These are phyloP conservation scores for Vigna hirtella DNA, from an alignment of 306 rosid species.

Conservation along the genomic window DNA sequence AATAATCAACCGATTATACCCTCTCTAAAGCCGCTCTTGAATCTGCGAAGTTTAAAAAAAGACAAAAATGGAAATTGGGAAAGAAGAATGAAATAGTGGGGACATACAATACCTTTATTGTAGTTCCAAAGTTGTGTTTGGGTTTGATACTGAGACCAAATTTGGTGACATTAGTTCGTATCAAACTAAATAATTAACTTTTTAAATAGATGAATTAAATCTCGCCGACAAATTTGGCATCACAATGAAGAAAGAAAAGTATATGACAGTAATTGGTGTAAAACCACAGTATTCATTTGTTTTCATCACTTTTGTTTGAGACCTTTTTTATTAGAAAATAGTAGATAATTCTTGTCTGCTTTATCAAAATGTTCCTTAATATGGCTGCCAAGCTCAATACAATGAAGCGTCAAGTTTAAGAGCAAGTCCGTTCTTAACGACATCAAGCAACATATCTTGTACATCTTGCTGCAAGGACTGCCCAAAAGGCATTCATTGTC, in stretches of 20 bases:
- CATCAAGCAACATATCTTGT: slow-evolving; percentile 43
- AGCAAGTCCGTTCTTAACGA: slow-evolving; percentile 42
- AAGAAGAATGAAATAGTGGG: not conserved
- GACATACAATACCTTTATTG: not conserved
- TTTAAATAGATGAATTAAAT: not conserved
- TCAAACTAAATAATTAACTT: not conserved
- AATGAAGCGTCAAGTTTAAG: slow-evolving; percentile 40
- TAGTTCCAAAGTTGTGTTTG: slow-evolving; percentile 9
- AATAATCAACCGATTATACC: too few species aligned
- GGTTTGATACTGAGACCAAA: slow-evolving; percentile 7
- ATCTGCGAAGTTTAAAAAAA: not conserved
- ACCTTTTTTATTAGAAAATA: too few species aligned
- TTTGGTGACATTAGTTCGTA: slow-evolving; percentile 13
- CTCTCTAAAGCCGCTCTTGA: too few species aligned
- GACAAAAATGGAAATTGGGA: not conserved
- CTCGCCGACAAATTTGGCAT: not conserved
- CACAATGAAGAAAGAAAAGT: not conserved
- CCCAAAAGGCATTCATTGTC: slow-evolving; percentile 47
- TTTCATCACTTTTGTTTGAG: too few species aligned
- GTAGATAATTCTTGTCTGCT: too few species aligned
- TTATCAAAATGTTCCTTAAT: too few species aligned
- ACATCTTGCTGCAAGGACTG: slow-evolving; percentile 42
- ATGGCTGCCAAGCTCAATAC: slow-evolving; percentile 39
- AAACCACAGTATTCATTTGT: not conserved
- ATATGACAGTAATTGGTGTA: not conserved